Conservation (phyloP, 768 basidiomycete species). For the Leccinum sublutescens region DNA sequence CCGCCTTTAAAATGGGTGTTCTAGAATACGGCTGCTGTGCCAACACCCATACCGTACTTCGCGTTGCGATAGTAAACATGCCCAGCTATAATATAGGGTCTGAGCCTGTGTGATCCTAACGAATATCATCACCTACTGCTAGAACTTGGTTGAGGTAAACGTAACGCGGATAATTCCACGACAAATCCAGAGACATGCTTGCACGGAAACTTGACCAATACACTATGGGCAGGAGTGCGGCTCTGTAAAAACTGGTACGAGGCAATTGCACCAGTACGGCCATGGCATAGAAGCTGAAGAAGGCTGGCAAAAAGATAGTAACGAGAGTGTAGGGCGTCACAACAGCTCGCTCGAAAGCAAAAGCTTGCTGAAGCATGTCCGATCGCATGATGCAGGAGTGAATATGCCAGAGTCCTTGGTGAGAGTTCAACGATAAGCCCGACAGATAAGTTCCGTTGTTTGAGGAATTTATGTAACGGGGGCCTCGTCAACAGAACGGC, state of each 20-base stretch:
- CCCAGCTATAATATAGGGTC: constrained; percentile 10
- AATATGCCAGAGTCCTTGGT: background rate
- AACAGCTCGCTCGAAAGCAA: constrained; percentile 14
- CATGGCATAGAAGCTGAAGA: constrained; percentile 48
- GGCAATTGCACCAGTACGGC: constrained; percentile 53
- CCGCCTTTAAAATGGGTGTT: constrained; percentile 3
- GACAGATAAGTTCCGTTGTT: too few species aligned
- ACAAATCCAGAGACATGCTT: constrained; percentile 26
- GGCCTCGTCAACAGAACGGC: too few species aligned
- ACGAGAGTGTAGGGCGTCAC: constrained; percentile 30
- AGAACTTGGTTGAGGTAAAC: constrained; percentile 23
- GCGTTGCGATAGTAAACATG: constrained; percentile 28
- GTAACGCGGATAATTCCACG: constrained; percentile 11
- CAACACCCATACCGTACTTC: constrained; percentile 25
- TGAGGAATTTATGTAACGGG: too few species aligned
- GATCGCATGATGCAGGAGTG: constrained; percentile 5
- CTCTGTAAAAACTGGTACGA: constrained; percentile 41
- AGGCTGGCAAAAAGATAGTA: constrained; percentile 40
- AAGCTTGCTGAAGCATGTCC: constrained; percentile 9
- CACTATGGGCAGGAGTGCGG: constrained; percentile 49
- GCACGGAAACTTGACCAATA: constrained; percentile 44
- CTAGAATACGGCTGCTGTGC: constrained; percentile 12
- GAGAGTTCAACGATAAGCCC: background rate
- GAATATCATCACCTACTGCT: constrained; percentile 12
- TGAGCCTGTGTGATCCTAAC: background rate